phyloP scores from a whole-genome alignment of 495 filamentous ascomycete genomes.

The Aspergillus diversus region DNA sequence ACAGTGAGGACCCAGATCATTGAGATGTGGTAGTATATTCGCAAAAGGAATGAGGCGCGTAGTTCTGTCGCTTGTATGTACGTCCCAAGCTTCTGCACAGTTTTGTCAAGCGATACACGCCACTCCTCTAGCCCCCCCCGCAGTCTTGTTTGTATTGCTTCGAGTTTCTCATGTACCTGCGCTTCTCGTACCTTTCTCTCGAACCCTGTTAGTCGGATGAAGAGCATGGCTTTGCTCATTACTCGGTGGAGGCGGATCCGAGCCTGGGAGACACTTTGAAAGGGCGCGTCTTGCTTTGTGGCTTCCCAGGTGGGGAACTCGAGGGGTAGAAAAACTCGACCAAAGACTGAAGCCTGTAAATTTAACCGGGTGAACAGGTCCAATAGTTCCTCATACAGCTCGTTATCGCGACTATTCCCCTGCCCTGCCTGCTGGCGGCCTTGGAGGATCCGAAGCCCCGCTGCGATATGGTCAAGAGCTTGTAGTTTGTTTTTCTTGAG shows the following conservation, averaged over 20 bases:
- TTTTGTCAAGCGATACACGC: slow-evolving; percentile 11
- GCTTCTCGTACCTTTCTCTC: slow-evolving; percentile 8
- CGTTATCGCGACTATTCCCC: neutral
- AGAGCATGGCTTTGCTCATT: slow-evolving; percentile 20
- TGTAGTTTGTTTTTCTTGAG: slow-evolving; percentile 25
- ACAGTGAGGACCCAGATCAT: slow-evolving; percentile 10
- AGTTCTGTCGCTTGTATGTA: slow-evolving; percentile 2
- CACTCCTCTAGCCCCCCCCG: slow-evolving; percentile 1
- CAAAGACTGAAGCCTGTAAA: slow-evolving; percentile 20
- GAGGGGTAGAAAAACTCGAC: slow-evolving; percentile 10
- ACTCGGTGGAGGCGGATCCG: slow-evolving; percentile 12
- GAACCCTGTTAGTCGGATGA: slow-evolving; percentile 16
- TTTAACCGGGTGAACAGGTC: slow-evolving; percentile 18
- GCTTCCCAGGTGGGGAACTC: neutral
- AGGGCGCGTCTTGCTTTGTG: neutral
- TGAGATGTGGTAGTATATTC: slow-evolving; percentile 15
- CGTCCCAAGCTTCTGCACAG: slow-evolving; percentile 5
- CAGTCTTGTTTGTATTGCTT: slow-evolving; percentile 1
- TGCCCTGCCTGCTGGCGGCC: too few species aligned
- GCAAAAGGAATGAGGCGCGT: slow-evolving; percentile 15
- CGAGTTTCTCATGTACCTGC: neutral
- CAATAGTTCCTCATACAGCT: slow-evolving; percentile 17
- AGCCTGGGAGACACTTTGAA: slow-evolving; percentile 4
- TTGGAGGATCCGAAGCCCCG: slow-evolving; percentile 21
- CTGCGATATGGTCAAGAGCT: slow-evolving; percentile 28